Conservation (phyloP, 1,139 yeast species). For the Kluyveromyces marxianus region DNA sequence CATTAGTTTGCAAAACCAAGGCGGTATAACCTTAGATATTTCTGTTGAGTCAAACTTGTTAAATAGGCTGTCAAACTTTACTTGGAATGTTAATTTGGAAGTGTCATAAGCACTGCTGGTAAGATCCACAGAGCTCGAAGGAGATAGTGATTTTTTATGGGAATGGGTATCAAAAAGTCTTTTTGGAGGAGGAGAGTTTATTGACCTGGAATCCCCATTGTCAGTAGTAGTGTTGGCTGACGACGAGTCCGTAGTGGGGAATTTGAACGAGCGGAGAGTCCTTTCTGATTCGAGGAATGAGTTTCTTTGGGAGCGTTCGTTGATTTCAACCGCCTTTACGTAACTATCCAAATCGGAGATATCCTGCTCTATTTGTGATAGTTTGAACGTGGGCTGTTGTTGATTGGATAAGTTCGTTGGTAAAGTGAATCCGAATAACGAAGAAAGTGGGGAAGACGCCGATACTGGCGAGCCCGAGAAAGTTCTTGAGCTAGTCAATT, state of each 20-base stretch:
- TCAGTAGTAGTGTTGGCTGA: not conserved
- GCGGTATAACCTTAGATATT: conserved; percentile 28
- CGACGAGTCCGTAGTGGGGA: not conserved
- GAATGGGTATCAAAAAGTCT: not conserved
- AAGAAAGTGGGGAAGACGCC: conserved; percentile 30
- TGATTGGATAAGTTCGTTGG: conserved; percentile 20
- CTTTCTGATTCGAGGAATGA: not conserved
- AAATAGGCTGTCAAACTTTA: conserved; percentile 16
- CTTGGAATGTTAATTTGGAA: conserved; percentile 23
- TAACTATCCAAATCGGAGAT: conserved; percentile 28
- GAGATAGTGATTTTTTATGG: not conserved
- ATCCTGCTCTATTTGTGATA: conserved; percentile 41
- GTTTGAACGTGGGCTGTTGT: conserved; percentile 30
- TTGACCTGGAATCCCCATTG: not conserved
- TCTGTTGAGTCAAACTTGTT: conserved; percentile 11
- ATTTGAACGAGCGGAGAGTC: not conserved
- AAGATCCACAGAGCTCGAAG: not conserved
- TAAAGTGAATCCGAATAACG: conserved; percentile 32
- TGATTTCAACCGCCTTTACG: conserved; percentile 25
- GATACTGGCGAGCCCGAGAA: conserved; percentile 24
- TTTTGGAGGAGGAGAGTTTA: not conserved
- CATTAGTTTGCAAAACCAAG: conserved; percentile 34
- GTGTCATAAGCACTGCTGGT: not conserved
- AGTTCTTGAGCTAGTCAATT: conserved; percentile 5
- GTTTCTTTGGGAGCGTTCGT: conserved; percentile 15